These are phyloP conservation scores for Pachysandra terminalis DNA, from an alignment of 164 flowering plant genomes.

Conservation along the genomic window DNA sequence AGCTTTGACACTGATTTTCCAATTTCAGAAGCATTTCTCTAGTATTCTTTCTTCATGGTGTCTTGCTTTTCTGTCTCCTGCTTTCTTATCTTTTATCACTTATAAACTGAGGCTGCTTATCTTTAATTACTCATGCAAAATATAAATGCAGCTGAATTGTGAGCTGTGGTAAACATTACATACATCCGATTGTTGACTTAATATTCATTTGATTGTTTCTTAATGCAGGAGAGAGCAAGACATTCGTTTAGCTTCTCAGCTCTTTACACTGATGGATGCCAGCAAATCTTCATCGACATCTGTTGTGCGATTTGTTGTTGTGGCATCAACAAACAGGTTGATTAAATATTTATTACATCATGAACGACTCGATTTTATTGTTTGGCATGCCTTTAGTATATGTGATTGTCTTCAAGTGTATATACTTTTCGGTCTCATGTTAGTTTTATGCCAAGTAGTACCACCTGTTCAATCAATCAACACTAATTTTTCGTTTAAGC, in stretches of 20 bases:
- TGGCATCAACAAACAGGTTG: conserved; percentile 95
- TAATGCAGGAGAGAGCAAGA: conserved; percentile 79
- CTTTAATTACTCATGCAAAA: neutral
- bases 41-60: neutral
- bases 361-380: neutral
- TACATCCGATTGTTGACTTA: neutral
- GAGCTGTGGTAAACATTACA: neutral
- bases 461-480: too few species aligned
- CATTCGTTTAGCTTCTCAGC: conserved; percentile 75
- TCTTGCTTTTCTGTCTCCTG: neutral
- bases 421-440: too few species aligned
- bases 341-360: neutral
- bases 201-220: neutral
- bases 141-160: neutral
- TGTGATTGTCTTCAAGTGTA: too few species aligned
- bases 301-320: conserved; percentile 61
- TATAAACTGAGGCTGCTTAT: neutral
- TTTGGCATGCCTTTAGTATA: neutral
- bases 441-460: too few species aligned
- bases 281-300: conserved; percentile 41
- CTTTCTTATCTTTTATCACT: neutral
- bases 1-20: too few species aligned
- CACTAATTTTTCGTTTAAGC: too few species aligned
- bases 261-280: conserved; percentile 73
- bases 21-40: too few species aligned